A percentile compares a stretch with the other conserved stretches of the same genome.
Evolutionary conservation across 306 rosid genomes (phyloP).

Genomic region (Lathyrus sativus): DNA sequence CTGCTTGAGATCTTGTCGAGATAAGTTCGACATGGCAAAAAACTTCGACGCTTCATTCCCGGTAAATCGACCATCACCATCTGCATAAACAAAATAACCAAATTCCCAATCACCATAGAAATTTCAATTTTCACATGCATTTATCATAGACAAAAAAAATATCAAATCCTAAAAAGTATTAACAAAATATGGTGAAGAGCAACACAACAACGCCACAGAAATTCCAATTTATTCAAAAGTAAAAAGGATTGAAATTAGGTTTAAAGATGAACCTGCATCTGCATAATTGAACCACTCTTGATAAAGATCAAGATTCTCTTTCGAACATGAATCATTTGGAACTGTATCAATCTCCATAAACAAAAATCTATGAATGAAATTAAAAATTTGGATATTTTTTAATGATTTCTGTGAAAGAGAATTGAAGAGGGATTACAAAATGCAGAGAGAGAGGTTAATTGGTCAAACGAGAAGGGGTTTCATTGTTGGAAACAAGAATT

Average conservation of each 20-base stretch:
- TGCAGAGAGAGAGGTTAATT: conserved; percentile 2
- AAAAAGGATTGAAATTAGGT: background rate
- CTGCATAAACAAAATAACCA: conserved; percentile 43
- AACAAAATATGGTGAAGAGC: background rate
- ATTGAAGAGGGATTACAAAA: conserved; percentile 10
- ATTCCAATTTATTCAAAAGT: background rate
- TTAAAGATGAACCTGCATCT: conserved; percentile 63
- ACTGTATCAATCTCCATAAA: conserved; percentile 65
- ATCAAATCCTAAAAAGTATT: background rate
- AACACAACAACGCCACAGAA: background rate
- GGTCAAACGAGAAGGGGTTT: conserved; percentile 9
- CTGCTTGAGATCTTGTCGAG: conserved; percentile 87
- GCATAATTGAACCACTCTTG: conserved; percentile 82
- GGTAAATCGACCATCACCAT: conserved; percentile 86
- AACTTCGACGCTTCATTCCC: conserved; percentile 82
- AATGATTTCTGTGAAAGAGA: background rate
- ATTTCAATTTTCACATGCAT: background rate
- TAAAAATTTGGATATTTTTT: background rate
- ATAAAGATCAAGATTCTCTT: conserved; percentile 60
- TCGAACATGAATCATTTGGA: conserved; percentile 52
- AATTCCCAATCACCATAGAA: background rate
- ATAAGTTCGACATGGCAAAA: conserved; percentile 70
- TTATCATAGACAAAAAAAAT: background rate
- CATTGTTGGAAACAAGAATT: conserved; percentile 4
- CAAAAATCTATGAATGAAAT: background rate